These are phyloP conservation scores for Trichoderma pleuroti DNA, from an alignment of 2,329 filamentous ascomycete genomes.

Conservation along the genomic window DNA sequence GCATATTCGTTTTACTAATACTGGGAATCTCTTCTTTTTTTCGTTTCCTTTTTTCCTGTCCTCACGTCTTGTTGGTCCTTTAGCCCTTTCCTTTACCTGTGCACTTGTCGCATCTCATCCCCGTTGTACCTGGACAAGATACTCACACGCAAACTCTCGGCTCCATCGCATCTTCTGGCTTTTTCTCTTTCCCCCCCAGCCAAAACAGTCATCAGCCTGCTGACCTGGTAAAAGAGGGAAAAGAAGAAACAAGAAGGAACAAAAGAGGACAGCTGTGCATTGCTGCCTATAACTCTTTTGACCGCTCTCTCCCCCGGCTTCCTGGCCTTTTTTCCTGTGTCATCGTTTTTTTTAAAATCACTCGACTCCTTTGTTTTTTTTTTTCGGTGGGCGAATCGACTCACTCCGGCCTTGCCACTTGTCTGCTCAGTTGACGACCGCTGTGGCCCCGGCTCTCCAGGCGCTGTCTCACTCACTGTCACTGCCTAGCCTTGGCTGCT, in stretches of 20 bases:
- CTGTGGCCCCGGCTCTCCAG: constrained; percentile 16
- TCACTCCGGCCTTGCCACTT: constrained; percentile 16
- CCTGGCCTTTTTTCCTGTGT: neutral
- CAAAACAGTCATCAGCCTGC: constrained; percentile 7
- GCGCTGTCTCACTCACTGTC: constrained; percentile 18
- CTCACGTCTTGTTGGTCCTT: neutral
- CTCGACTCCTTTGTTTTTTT: neutral
- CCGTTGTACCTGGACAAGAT: constrained; percentile 48
- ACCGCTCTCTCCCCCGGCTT: neutral
- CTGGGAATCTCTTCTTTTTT: constrained; percentile 26
- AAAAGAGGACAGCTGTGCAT: neutral
- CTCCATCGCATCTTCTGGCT: constrained; percentile 12
- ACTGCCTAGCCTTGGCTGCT: constrained; percentile 18
- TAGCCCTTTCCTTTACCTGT: neutral
- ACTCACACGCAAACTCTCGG: neutral
- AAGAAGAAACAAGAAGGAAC: neutral
- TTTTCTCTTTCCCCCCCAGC: neutral
- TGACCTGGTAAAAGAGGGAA: neutral
- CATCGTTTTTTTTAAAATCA: neutral
- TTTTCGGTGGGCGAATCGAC: constrained; percentile 1
- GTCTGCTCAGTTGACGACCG: constrained; percentile 7
- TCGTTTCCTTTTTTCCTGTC: constrained; percentile 22
- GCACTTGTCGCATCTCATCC: constrained; percentile 35
- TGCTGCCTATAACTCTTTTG: constrained; percentile 14
- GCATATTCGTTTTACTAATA: constrained; percentile 27